These are phyloP conservation scores for Irpex sp. DNA, from an alignment of 1,284 basidiomycete genomes.

Conservation along the genomic window DNA sequence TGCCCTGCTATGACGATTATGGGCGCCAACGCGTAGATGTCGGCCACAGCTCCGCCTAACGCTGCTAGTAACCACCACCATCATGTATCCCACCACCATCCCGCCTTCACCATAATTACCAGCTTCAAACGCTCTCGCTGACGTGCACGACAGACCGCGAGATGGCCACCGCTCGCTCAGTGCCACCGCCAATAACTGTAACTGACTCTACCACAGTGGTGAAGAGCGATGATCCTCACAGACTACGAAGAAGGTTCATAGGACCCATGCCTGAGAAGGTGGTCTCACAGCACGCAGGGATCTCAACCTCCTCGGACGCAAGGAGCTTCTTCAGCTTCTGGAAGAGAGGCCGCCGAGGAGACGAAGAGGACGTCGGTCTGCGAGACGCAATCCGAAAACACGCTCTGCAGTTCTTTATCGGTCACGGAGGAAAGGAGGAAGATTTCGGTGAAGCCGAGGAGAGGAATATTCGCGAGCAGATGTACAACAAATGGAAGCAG, in stretches of 20 bases:
- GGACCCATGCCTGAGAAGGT: conserved; percentile 23
- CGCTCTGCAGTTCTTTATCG: conserved; percentile 61
- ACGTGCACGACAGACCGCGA: background rate
- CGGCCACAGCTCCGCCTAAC: background rate
- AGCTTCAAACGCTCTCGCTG: background rate
- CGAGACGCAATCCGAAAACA: conserved; percentile 48
- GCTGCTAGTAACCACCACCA: background rate
- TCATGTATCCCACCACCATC: background rate
- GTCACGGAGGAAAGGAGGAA: conserved; percentile 55
- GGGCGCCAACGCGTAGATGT: background rate
- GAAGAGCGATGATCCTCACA: conserved; percentile 19
- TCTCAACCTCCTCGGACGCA: conserved; percentile 2
- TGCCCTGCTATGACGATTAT: background rate
- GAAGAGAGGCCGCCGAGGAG: background rate
- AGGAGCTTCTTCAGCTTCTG: background rate
- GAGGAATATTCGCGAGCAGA: conserved; percentile 46
- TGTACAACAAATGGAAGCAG: conserved; percentile 58
- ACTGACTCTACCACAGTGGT: background rate
- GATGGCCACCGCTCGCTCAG: conserved; percentile 6
- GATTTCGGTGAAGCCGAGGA: conserved; percentile 64
- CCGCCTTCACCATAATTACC: background rate
- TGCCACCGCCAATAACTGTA: conserved; percentile 9
- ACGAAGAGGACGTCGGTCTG: conserved; percentile 38
- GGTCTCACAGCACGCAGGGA: conserved; percentile 3
- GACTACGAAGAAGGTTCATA: conserved; percentile 24